These are phyloP conservation scores for Sophora flavescens DNA, from an alignment of 306 rosid genomes.

Conservation along the genomic window DNA sequence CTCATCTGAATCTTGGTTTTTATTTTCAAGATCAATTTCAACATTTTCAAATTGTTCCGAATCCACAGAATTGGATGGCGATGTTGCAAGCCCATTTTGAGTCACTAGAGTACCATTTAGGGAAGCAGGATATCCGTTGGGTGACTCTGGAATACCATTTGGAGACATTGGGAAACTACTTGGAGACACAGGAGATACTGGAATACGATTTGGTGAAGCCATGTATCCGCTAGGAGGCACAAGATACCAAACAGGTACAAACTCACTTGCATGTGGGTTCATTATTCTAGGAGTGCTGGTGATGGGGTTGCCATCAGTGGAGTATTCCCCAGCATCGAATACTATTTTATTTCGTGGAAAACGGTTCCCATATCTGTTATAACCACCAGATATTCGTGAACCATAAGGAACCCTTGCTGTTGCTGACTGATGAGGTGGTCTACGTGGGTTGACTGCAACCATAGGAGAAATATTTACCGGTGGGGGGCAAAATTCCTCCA, in stretches of 20 bases:
- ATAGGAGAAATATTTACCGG: conserved; percentile 88
- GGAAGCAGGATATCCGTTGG: conserved; percentile 64
- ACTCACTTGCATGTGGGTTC: conserved; percentile 96
- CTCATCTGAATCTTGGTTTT: conserved; percentile 47
- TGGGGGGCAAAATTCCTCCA: conserved; percentile 91
- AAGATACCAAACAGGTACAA: conserved; percentile 83
- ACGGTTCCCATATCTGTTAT: conserved; percentile 80
- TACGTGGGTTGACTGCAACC: conserved; percentile 79
- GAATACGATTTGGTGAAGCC: conserved; percentile 65
- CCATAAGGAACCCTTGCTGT: conserved; percentile 96
- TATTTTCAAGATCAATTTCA: conserved; percentile 51
- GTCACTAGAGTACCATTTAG: conserved; percentile 55
- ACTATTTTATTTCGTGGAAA: conserved; percentile 72
- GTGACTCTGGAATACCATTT: conserved; percentile 57
- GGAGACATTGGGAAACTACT: conserved; percentile 69
- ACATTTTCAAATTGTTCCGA: conserved; percentile 50
- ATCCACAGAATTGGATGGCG: conserved; percentile 65
- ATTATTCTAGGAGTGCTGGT: conserved; percentile 74
- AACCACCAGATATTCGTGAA: conserved; percentile 90
- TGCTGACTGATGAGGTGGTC: conserved; percentile 95
- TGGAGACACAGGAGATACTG: conserved; percentile 51
- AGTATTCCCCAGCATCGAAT: conserved; percentile 62
- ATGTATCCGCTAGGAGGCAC: conserved; percentile 72
- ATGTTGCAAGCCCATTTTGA: conserved; percentile 62
- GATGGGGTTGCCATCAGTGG: conserved; percentile 69